phyloP scores from a whole-genome alignment of 1,284 basidiomycete genomes.

The Cutaneotrichosporon mucoides region DNA sequence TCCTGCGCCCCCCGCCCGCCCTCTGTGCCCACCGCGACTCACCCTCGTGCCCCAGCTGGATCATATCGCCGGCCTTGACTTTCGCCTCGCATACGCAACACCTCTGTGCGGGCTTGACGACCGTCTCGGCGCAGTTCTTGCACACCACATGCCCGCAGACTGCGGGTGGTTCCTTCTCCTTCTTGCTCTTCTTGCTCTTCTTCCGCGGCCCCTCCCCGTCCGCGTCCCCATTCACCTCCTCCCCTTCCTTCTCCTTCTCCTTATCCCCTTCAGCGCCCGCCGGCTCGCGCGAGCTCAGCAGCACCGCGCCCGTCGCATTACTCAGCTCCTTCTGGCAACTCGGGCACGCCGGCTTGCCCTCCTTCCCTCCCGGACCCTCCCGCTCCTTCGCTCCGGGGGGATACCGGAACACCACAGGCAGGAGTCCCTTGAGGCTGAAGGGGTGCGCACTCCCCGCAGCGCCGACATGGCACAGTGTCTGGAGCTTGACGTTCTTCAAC shows the following conservation, averaged over 20 bases:
- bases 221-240: slow-evolving; percentile 27
- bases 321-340: slow-evolving; percentile 81
- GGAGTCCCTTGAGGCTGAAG: slow-evolving; percentile 65
- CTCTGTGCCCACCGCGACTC: slow-evolving; percentile 23
- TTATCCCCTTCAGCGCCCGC: slow-evolving; percentile 17
- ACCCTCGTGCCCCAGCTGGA: slow-evolving; percentile 67
- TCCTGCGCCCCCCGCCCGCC: too few relatives aligned
- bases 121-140: slow-evolving; percentile 76
- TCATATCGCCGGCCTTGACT: slow-evolving; percentile 28
- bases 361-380: not conserved
- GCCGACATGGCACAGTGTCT: slow-evolving; percentile 78
- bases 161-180: slow-evolving; percentile 33
- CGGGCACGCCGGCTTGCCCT: slow-evolving; percentile 66
- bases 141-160: slow-evolving; percentile 78
- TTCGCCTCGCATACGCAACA: slow-evolving; percentile 75
- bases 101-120: slow-evolving; percentile 68
- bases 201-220: slow-evolving; percentile 28
- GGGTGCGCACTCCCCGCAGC: slow-evolving; percentile 53
- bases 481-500: slow-evolving; percentile 73
- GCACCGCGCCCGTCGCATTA: slow-evolving; percentile 68
- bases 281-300: slow-evolving; percentile 46
- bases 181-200: slow-evolving; percentile 36
- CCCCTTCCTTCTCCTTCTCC: slow-evolving; percentile 24
- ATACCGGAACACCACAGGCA: slow-evolving; percentile 69
- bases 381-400: slow-evolving; percentile 35